Percentiles rank a stretch among this genome's conserved stretches.
Evolutionary conservation across 148 eudicot species (phyloP).

Genomic region (Pouteria glomerata): DNA sequence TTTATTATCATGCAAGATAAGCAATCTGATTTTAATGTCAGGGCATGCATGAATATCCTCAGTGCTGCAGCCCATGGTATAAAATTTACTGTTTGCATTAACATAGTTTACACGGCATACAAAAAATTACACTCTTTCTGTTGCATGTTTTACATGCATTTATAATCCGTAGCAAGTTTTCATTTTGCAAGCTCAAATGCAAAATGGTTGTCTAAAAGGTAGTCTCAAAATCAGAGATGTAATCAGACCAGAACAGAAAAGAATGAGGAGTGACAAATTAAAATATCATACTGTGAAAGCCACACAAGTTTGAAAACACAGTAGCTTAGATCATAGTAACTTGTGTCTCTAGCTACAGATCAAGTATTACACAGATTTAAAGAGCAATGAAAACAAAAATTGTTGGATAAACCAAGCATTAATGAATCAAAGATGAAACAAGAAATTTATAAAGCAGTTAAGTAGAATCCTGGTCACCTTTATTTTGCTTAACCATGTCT

Average conservation of each 20-base stretch:
- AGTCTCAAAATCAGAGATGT: slow-evolving; percentile 1
- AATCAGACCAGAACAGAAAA: background rate
- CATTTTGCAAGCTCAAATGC: background rate
- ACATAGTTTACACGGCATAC: background rate
- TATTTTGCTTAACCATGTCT: slow-evolving; percentile 77
- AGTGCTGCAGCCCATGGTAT: background rate
- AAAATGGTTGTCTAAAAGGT: background rate
- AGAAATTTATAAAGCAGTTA: background rate
- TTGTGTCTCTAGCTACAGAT: background rate
- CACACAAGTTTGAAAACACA: background rate
- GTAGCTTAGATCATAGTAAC: background rate
- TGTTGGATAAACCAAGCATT: background rate
- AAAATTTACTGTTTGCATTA: background rate
- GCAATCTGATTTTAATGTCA: background rate
- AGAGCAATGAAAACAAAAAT: background rate
- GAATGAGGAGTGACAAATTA: background rate
- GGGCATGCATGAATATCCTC: background rate
- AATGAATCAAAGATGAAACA: background rate
- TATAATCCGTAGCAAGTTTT: background rate
- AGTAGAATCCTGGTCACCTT: slow-evolving; percentile 45
- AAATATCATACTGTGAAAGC: background rate
- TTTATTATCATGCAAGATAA: background rate
- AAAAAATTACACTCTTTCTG: background rate
- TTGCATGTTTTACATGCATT: background rate
- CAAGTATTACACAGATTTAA: background rate